Evolutionary conservation across 768 basidiomycete genomes (phyloP).

Genomic region (Neoboletus magnificus): DNA sequence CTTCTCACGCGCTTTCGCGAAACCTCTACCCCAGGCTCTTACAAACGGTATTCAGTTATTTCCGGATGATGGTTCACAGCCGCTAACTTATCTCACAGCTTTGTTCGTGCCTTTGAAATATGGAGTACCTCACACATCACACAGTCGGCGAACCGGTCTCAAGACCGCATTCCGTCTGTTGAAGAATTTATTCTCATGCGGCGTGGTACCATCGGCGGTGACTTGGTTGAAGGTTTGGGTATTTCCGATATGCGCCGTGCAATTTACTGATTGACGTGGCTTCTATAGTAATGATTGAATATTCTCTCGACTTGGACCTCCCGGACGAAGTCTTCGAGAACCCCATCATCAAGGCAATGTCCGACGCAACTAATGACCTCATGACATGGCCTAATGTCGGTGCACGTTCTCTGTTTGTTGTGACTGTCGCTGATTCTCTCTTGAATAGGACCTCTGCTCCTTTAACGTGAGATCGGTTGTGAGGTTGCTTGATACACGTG

Average conservation of each 20-base stretch:
- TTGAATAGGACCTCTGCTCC: slow-evolving; percentile 26
- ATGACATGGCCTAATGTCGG: slow-evolving; percentile 43
- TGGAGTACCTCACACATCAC: slow-evolving; percentile 37
- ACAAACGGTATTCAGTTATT: slow-evolving; percentile 25
- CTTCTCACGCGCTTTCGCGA: slow-evolving; percentile 34
- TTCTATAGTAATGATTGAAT: slow-evolving; percentile 34
- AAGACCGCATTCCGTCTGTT: slow-evolving; percentile 36
- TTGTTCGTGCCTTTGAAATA: slow-evolving; percentile 33
- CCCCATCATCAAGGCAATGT: slow-evolving; percentile 35
- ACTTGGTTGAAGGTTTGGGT: slow-evolving; percentile 36
- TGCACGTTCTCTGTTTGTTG: slow-evolving; percentile 7
- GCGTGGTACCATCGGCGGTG: slow-evolving; percentile 36
- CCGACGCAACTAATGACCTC: slow-evolving; percentile 38
- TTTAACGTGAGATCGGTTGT: slow-evolving; percentile 26
- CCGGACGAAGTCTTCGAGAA: slow-evolving; percentile 36
- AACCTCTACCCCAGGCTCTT: slow-evolving; percentile 37
- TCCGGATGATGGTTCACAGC: neutral
- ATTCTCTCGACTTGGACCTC: slow-evolving; percentile 36
- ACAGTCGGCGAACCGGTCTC: slow-evolving; percentile 34
- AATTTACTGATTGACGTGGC: neutral
- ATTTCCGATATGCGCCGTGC: neutral
- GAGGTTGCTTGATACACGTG: slow-evolving; percentile 3
- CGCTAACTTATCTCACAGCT: slow-evolving; percentile 21
- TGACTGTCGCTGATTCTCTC: slow-evolving; percentile 10
- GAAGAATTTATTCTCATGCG: slow-evolving; percentile 39